A percentile compares a stretch with the other conserved stretches of the same genome.
Conservation (phyloP, 257 asterid species). For the Penstemon barbatus region DNA sequence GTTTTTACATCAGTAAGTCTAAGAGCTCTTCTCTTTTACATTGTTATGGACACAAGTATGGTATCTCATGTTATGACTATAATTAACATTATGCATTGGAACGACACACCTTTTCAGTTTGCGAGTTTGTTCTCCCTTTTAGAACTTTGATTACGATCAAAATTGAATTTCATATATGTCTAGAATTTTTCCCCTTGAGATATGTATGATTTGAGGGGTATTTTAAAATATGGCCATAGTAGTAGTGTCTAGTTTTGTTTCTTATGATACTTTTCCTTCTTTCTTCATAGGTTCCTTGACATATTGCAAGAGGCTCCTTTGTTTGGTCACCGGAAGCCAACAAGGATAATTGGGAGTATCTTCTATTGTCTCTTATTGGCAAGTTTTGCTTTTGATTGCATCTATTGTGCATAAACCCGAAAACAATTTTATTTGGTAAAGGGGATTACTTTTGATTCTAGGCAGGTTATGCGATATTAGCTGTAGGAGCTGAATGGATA, state of each 20-base stretch:
- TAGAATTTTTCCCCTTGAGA: constrained; percentile 5
- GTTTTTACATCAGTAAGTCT: background rate
- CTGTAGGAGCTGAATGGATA: constrained; percentile 78
- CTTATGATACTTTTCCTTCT: constrained; percentile 26
- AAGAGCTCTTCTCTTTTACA: no score
- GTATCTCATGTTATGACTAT: background rate
- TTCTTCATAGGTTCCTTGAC: constrained; percentile 76
- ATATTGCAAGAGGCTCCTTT: constrained; percentile 92
- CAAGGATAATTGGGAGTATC: constrained; percentile 71
- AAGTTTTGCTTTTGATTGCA: constrained; percentile 37
- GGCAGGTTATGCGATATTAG: constrained; percentile 96
- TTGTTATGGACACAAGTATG: no score
- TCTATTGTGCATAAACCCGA: constrained; percentile 4
- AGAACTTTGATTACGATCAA: background rate
- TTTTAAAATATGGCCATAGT: constrained; percentile 8
- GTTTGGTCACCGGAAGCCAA: constrained; percentile 88
- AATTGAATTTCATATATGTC: background rate
- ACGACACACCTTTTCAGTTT: background rate
- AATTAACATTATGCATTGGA: background rate
- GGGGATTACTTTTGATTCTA: constrained; percentile 52
- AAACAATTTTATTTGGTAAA: constrained; percentile 21
- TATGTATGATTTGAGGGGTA: constrained; percentile 4
- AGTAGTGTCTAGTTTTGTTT: constrained; percentile 10
- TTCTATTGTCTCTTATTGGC: constrained; percentile 83
- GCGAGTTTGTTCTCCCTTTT: constrained; percentile 8